A percentile compares a stretch with the other conserved stretches of the same genome.
Evolutionary conservation across 768 basidiomycete species (phyloP).

Genomic region (Tephrocybe sp.): DNA sequence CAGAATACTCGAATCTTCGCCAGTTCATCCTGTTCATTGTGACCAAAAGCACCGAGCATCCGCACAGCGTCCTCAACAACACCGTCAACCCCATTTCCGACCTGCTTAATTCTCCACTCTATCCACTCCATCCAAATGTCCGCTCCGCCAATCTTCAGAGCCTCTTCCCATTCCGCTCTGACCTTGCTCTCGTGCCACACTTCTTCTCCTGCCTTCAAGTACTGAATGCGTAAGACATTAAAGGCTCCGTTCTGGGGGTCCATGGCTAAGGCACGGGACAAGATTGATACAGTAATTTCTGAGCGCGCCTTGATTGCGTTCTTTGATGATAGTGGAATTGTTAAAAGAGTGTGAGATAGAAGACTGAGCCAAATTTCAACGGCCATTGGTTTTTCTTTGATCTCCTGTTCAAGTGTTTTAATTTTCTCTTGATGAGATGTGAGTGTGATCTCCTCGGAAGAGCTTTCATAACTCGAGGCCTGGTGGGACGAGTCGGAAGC

Average conservation of each 20-base stretch:
- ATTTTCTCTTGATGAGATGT: slow-evolving; percentile 61
- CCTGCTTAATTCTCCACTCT: slow-evolving; percentile 65
- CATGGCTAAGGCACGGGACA: slow-evolving; percentile 61
- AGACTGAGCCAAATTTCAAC: slow-evolving; percentile 62
- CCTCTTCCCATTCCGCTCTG: slow-evolving; percentile 67
- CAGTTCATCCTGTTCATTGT: slow-evolving; percentile 46
- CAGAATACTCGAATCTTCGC: slow-evolving; percentile 65
- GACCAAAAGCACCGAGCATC: slow-evolving; percentile 41
- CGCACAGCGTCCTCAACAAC: slow-evolving; percentile 53
- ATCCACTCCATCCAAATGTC: slow-evolving; percentile 81
- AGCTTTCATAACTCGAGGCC: slow-evolving; percentile 28
- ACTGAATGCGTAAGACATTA: slow-evolving; percentile 53
- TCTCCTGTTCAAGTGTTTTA: slow-evolving; percentile 54
- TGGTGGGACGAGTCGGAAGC: slow-evolving; percentile 8
- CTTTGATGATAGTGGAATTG: slow-evolving; percentile 62
- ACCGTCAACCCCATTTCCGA: slow-evolving; percentile 47
- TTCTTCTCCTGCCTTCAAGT: slow-evolving; percentile 73
- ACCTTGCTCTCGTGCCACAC: slow-evolving; percentile 62
- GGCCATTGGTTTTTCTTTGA: slow-evolving; percentile 52
- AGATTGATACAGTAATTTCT: slow-evolving; percentile 69
- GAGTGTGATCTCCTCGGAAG: slow-evolving; percentile 39
- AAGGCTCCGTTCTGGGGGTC: slow-evolving; percentile 53
- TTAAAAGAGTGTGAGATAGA: slow-evolving; percentile 60
- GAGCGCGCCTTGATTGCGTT: slow-evolving; percentile 67
- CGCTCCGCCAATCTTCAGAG: slow-evolving; percentile 49